Evolutionary conservation across 1,139 yeast genomes (phyloP), one percentile per base, ranked within the genome.

Genomic region (Saccharomycopsis phalli): DNA sequence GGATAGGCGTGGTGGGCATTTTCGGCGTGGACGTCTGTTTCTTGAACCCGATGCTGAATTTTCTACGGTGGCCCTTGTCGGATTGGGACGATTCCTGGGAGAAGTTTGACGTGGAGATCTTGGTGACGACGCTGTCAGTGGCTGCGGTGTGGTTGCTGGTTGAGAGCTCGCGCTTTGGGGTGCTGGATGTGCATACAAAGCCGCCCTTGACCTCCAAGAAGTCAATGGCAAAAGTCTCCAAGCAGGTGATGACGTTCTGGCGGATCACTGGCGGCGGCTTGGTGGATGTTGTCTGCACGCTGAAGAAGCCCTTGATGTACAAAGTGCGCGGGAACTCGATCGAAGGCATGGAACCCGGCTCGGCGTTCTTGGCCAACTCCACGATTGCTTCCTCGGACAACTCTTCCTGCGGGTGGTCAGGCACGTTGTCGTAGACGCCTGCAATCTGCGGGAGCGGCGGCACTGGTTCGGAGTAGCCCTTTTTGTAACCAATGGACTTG

Each of bases 201-300:
- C 97, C 98, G 43, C 97, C 97, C 54, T 81, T 81, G 19, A 91
- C 94, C 60, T 91, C 98, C 49, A 79, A 82, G 57, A 74, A 88
- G 49, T 77, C 76, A 35, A 91, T 93, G 18, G 87, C 88, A 54
- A 86, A 66, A 49, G 76, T 76, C 27, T 76, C 77, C 57, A 91
- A 69, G 1, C 83, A 93, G 25, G 77, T 73, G 26, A 91, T 82
- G 37, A 91, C 78, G 55, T 83, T 88, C 53, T 82, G 76, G 45
- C 97, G 76, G 45, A 91, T 88, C 47, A 83, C 84, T 7, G 94
- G 91, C 44, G 91, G 68, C 18, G 95, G 88, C 53, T 87, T 87
- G 4, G 95, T 84, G 2, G 96, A 86, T 0, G 98, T 91, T 1
- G 95, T 83, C 61, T 87, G 96, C 34, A 88, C 97, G 48, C 93